Evolutionary conservation across 495 filamentous ascomycete species (phyloP).

Genomic region (Aspergillus baeticus): DNA sequence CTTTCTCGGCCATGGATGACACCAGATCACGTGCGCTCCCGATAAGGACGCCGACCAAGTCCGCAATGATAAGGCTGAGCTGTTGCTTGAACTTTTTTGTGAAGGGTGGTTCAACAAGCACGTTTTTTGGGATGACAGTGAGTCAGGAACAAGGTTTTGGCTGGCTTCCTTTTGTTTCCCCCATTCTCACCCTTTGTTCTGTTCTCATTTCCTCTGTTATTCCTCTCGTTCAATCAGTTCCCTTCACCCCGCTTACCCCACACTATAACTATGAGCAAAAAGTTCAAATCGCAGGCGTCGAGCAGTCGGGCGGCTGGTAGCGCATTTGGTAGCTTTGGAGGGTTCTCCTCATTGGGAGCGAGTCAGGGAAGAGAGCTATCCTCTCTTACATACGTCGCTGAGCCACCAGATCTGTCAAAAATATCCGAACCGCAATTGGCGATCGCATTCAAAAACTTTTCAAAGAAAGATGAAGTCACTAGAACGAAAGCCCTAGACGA

Average conservation of each 20-base stretch:
- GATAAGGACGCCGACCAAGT: constrained; percentile 31
- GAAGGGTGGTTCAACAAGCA: neutral
- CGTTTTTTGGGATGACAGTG: constrained; percentile 2
- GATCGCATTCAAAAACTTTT: constrained; percentile 86
- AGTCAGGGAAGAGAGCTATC: constrained; percentile 50
- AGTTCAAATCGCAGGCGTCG: constrained; percentile 70
- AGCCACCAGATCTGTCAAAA: constrained; percentile 75
- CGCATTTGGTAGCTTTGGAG: constrained; percentile 47
- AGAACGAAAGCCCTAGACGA: constrained; percentile 93
- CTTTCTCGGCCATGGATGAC: constrained; percentile 39
- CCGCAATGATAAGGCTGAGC: neutral
- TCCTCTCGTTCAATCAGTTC: constrained; percentile 18
- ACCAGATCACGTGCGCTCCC: constrained; percentile 40
- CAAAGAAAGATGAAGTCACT: constrained; percentile 90
- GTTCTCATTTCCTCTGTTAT: neutral
- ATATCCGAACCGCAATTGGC: constrained; percentile 78
- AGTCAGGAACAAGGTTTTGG: neutral
- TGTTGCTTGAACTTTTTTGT: neutral
- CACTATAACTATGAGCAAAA: constrained; percentile 59
- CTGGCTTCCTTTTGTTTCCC: neutral
- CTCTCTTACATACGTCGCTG: constrained; percentile 76
- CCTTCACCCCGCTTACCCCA: constrained; percentile 39
- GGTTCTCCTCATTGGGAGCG: constrained; percentile 46
- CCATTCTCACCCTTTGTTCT: neutral
- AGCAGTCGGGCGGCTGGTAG: constrained; percentile 62